These are phyloP conservation scores for Syncephalis plumigaleata DNA, from an alignment of 371 early-diverging fungal species.

Conservation along the genomic window DNA sequence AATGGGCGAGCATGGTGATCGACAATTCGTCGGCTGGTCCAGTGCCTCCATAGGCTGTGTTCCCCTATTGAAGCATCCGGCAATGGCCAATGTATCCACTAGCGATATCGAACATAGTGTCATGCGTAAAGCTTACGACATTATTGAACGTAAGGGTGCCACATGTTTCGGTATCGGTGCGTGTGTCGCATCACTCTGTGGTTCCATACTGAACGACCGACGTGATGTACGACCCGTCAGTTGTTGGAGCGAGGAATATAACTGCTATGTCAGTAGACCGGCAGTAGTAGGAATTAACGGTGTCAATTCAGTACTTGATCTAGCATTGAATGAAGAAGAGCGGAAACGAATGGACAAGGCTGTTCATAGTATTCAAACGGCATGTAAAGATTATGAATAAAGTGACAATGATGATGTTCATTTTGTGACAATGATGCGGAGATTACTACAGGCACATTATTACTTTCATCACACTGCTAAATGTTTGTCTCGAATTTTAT, in stretches of 20 bases:
- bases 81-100: slow-evolving; percentile 30
- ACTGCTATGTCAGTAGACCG: slow-evolving; percentile 50
- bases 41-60: slow-evolving; percentile 49
- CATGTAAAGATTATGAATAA: slow-evolving; percentile 16
- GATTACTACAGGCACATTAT: too few relatives aligned
- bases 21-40: slow-evolving; percentile 69
- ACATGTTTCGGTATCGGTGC: slow-evolving; percentile 81
- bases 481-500: too few relatives aligned
- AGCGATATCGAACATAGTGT: slow-evolving; percentile 31
- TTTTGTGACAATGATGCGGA: too few relatives aligned
- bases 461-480: too few relatives aligned
- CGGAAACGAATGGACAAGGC: slow-evolving; percentile 19
- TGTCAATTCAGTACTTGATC: slow-evolving; percentile 40
- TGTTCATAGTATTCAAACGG: slow-evolving; percentile 22
- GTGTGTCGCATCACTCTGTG: slow-evolving; percentile 48
- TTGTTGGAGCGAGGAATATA: slow-evolving; percentile 34
- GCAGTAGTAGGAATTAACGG: slow-evolving; percentile 52
- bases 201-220: slow-evolving; percentile 42
- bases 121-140: slow-evolving; percentile 58
- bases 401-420: too few relatives aligned
- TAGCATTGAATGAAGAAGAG: slow-evolving; percentile 36
- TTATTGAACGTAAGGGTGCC: slow-evolving; percentile 72
- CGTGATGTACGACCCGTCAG: slow-evolving; percentile 42
- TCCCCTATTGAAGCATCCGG: slow-evolving; percentile 42
- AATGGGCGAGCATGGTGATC: slow-evolving; percentile 79